Evolutionary conservation across 116 monocot species (phyloP).

Genomic region (Zostera marina): DNA sequence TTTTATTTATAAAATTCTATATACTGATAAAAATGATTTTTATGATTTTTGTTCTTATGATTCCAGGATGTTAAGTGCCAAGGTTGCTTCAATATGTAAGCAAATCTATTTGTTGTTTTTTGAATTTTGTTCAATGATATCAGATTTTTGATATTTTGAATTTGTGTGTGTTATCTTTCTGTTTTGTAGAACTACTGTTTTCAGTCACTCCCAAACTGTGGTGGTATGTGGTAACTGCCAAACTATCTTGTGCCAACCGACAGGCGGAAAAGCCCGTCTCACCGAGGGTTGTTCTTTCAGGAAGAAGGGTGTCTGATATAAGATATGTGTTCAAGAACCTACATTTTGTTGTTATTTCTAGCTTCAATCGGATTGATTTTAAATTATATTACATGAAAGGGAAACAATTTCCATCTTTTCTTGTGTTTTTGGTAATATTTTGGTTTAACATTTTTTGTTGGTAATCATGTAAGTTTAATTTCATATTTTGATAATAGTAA

Average conservation of each 20-base stretch:
- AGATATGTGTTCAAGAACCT: background rate
- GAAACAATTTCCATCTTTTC: too few relatives aligned
- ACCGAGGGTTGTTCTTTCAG: conserved; percentile 41
- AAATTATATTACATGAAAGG: too few relatives aligned
- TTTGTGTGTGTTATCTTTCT: too few relatives aligned
- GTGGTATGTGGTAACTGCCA: conserved; percentile 41
- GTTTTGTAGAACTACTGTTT: conserved; percentile 28
- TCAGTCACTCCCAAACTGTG: conserved; percentile 41
- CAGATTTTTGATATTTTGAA: too few relatives aligned
- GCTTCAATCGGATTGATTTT: too few relatives aligned
- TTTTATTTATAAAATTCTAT: too few relatives aligned
- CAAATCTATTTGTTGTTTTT: background rate
- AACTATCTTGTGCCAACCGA: conserved; percentile 33
- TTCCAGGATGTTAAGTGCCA: conserved; percentile 4
- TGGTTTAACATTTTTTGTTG: too few relatives aligned
- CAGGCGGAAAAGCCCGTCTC: conserved; percentile 29
- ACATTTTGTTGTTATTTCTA: background rate
- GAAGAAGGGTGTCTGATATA: conserved; percentile 19
- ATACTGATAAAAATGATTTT: too few relatives aligned
- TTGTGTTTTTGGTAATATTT: too few relatives aligned
- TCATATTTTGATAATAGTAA: too few relatives aligned
- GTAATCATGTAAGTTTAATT: too few relatives aligned
- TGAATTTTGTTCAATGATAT: too few relatives aligned
- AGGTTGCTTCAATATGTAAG: conserved; percentile 1
- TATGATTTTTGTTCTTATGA: background rate